A percentile compares a stretch with the other conserved stretches of the same genome.
phyloP scores from a whole-genome alignment of 2,329 filamentous ascomycete species.

The Cladophialophora immunda region DNA sequence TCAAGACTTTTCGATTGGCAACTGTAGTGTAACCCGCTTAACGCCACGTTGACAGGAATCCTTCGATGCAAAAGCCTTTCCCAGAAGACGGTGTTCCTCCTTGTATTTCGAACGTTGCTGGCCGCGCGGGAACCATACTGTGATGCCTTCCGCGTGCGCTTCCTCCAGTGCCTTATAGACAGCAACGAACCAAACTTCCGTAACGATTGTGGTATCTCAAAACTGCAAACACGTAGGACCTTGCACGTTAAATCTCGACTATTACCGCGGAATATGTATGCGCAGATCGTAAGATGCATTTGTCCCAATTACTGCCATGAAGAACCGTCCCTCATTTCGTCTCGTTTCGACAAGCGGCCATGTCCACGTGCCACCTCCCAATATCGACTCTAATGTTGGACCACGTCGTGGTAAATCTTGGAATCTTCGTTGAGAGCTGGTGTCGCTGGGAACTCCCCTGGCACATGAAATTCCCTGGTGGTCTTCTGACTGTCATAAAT shows the following conservation, averaged over 20 bases:
- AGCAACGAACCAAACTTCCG: background rate
- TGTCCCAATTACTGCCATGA: slow-evolving; percentile 15
- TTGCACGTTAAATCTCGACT: slow-evolving; percentile 12
- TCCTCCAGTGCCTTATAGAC: background rate
- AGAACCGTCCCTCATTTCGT: background rate
- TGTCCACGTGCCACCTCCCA: background rate
- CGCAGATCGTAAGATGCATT: slow-evolving; percentile 13
- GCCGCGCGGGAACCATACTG: background rate
- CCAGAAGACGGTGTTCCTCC: background rate
- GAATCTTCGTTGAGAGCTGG: slow-evolving; percentile 27
- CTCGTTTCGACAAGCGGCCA: background rate
- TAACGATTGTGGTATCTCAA: slow-evolving; percentile 32
- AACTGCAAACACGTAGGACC: slow-evolving; percentile 12
- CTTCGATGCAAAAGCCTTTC: slow-evolving; percentile 8
- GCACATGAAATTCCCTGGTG: slow-evolving; percentile 73
- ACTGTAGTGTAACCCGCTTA: slow-evolving; percentile 12
- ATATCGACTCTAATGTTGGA: slow-evolving; percentile 16
- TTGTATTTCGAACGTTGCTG: background rate
- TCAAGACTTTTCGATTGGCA: slow-evolving; percentile 19
- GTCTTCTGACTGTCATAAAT: slow-evolving; percentile 59
- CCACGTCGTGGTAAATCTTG: slow-evolving; percentile 29
- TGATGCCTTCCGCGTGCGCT: background rate
- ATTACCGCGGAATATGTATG: slow-evolving; percentile 20
- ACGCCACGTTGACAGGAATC: background rate
- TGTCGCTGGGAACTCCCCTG: slow-evolving; percentile 68